Conservation (phyloP, 305 asterid species). For the Solanum hybrid region DNA sequence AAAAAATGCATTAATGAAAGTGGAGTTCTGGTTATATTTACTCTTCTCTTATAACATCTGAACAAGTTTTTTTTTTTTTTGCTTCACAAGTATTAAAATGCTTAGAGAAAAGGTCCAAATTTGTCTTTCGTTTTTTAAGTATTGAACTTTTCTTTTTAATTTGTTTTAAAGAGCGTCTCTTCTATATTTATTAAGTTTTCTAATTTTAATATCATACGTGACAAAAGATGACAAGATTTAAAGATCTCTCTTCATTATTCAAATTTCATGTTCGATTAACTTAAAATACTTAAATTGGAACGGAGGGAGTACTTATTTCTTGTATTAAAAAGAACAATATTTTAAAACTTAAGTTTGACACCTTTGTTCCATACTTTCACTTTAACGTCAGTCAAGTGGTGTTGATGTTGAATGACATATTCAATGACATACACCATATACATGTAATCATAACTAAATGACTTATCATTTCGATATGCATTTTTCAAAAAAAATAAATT, state of each 20-base stretch:
- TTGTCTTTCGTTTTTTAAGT: neutral
- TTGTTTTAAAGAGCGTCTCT: neutral
- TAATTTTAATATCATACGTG: too few species aligned
- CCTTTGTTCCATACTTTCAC: neutral
- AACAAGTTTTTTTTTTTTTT: neutral
- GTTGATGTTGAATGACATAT: neutral
- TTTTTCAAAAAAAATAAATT: too few species aligned
- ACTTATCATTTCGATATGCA: neutral
- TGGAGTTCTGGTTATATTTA: neutral
- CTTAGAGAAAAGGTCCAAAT: neutral
- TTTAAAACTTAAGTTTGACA: neutral
- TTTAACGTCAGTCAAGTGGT: neutral
- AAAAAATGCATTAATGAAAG: neutral
- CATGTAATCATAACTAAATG: neutral
- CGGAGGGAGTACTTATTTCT: neutral
- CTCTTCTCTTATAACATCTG: neutral
- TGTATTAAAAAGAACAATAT: neutral
- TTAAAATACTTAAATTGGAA: neutral
- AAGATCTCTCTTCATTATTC: too few species aligned
- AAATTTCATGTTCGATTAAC: neutral
- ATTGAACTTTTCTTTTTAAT: neutral
- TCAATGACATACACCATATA: neutral
- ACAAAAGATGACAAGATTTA: too few species aligned
- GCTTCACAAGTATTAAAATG: neutral
- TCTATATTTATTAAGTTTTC: neutral